Percentiles rank a stretch among this genome's conserved stretches.
These are phyloP conservation scores for Pythium phragmitis DNA, from an alignment of 352 stramenopile species.

Conservation along the genomic window DNA sequence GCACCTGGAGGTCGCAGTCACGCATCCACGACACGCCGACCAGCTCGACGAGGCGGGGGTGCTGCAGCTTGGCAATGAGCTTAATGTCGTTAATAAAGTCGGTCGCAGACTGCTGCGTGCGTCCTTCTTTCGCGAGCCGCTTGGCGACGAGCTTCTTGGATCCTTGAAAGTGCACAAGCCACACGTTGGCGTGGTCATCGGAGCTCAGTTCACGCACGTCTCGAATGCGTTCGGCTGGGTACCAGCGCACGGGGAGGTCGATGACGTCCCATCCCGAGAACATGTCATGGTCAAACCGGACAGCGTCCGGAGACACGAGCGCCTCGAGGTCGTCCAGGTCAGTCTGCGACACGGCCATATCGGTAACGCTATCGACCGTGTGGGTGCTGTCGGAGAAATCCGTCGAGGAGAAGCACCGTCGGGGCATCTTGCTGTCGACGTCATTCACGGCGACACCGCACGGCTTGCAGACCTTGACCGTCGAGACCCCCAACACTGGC, in stretches of 20 bases:
- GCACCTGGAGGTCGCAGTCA: constrained; percentile 19
- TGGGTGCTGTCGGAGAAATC: constrained; percentile 7
- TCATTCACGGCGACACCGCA: constrained; percentile 7
- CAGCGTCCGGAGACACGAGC: constrained; percentile 15
- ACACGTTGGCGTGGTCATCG: constrained; percentile 13
- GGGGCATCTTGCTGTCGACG: background rate
- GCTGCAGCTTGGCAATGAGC: constrained; percentile 23
- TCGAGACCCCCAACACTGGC: constrained; percentile 14
- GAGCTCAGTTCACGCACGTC: constrained; percentile 10
- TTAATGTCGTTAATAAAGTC: constrained; percentile 33
- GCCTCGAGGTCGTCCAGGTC: constrained; percentile 25
- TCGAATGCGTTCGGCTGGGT: background rate
- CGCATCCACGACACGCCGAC: constrained; percentile 24
- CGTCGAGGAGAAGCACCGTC: background rate
- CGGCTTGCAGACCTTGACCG: constrained; percentile 22
- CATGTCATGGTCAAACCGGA: background rate
- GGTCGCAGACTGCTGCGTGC: constrained; percentile 9
- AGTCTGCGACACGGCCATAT: constrained; percentile 17
- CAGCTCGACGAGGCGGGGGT: constrained; percentile 28
- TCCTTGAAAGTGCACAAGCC: constrained; percentile 14
- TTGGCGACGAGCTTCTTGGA: constrained; percentile 11
- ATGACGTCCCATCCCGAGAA: constrained; percentile 15
- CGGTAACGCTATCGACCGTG: constrained; percentile 7
- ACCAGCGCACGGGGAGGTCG: constrained; percentile 15
- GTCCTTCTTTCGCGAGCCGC: constrained; percentile 9